Evolutionary conservation across 2,329 filamentous ascomycete genomes (phyloP), one percentile per base, ranked within the genome.

Genomic region (Stemphylium beticola): DNA sequence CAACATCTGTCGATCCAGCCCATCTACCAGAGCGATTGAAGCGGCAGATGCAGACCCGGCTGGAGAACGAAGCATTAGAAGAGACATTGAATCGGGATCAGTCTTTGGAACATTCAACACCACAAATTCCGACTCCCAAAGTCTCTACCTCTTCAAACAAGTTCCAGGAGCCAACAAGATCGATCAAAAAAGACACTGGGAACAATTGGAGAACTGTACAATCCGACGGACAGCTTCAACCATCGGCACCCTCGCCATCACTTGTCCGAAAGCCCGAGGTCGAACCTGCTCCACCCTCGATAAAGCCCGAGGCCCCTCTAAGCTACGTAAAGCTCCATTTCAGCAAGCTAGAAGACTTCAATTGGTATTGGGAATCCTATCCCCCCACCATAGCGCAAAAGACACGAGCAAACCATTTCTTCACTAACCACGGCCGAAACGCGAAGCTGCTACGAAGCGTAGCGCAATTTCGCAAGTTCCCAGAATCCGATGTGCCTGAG

Each of bases 361-460:
- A 74, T 32, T 73, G 63, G 66, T 74, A 74, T 60, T 74, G 69
- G 64, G 71, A 74, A 29, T 72, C 71, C 0, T 31, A 62, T 1
- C 51, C 68, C 0, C 72, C 73, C 1, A 65, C 65, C 0, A 37
- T 58, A 5, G 14, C 72, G 60, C 58, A 83, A 68, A 72, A 78
- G 42, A 57, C 66, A 14, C 73, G 76, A 50, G 78, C 80, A 31
- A 67, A 69, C 53, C 57, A 62, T 39, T 82, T 79, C 71, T 83
- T 83, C 73, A 68, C 67, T 33, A 68, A 55, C 12, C 42, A 70
- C 37, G 57, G 62, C 6, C 55, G 60, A 2, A 78, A 78, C 0
- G 60, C 84, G 81, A 5, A 69, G 75, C 81, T 87, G 59, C 77
- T 88, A 51, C 88, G 83, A 79, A 85, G 83, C 3, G 80, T 83